phyloP scores from a whole-genome alignment of 2,329 filamentous ascomycete species.

The Colletotrichum musicola region DNA sequence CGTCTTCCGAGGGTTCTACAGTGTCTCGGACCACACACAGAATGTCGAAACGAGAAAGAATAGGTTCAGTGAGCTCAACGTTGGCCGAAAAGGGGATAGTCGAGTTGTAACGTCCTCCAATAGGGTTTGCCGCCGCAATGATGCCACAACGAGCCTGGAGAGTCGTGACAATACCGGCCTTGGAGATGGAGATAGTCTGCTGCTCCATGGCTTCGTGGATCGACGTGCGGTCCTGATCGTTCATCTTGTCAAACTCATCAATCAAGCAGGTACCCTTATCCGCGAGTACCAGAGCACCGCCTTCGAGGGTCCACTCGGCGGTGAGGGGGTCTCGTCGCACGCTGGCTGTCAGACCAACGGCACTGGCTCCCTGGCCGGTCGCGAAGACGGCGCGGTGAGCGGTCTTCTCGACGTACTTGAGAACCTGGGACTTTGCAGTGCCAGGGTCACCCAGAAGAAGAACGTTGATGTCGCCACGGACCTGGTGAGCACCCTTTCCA shows the following conservation, averaged over 20 bases:
- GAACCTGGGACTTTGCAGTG: constrained; percentile 96
- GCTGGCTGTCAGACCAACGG: constrained; percentile 96
- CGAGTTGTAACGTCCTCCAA: constrained; percentile 95
- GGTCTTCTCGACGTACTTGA: constrained; percentile 98
- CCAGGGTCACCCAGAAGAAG: constrained; percentile 95
- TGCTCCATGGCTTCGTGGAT: constrained; percentile 99
- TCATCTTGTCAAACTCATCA: constrained; percentile 99
- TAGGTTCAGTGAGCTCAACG: constrained; percentile 96
- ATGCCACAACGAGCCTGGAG: constrained; percentile 96
- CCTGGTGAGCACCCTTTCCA: constrained; percentile 87
- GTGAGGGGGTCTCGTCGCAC: constrained; percentile 96
- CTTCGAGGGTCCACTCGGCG: constrained; percentile 97
- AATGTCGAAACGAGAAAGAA: constrained; percentile 97
- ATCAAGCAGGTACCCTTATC: constrained; percentile 96
- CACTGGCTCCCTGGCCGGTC: constrained; percentile 95
- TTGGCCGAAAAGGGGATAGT: constrained; percentile 97
- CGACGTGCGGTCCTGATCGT: constrained; percentile 96
- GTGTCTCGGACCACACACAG: constrained; percentile 96
- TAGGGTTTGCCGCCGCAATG: constrained; percentile 95
- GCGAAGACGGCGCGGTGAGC: constrained; percentile 97
- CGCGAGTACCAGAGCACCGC: constrained; percentile 92
- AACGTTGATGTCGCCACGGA: constrained; percentile 98
- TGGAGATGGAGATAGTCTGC: constrained; percentile 98
- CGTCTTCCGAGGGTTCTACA: constrained; percentile 91
- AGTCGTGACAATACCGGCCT: constrained; percentile 97